Evolutionary conservation across 495 filamentous ascomycete genomes (phyloP), one percentile per base, ranked within the genome.

Genomic region (Neurospora sublineolata): DNA sequence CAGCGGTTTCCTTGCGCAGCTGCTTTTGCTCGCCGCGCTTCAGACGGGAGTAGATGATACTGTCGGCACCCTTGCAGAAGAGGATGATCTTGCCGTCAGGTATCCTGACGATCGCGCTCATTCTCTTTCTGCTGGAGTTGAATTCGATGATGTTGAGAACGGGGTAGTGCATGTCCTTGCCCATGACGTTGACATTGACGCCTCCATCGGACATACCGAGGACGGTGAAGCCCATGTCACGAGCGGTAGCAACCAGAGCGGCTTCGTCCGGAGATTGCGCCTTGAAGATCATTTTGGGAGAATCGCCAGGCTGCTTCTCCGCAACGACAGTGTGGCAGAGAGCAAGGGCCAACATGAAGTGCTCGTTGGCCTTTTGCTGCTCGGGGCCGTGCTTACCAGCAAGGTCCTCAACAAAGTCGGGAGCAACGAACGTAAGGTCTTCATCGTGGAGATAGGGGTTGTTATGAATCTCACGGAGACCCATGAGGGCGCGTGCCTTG

Each of bases 241-340:
- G 89, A 70, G 96, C 96, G 18, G 95, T 98, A 52, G 94, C 88
- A 8, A 97, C 96, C 27, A 99, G 83, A 37, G 96, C 96, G 37
- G 95, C 94, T 80, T 99, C 96, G 78, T 99, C 96, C 12, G 96
- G 96, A 41, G 94, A 97, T 76, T 99, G 96, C 4, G 96, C 96
- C 80, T 94, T 97, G 86, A 97, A 97, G 69, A 95, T 90, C 70
- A 98, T 93, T 79, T 86, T 91, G 5, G 95, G 94, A 20, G 92
- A 93, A 74, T 97, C 90, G 10, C 94, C 94, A 0, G 94, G 93
- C 16, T 90, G 88, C 72, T 90, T 89, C 75, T 99, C 96, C 18
- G 96, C 91, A 68, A 99, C 94, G 72, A 98, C 96, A 0, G 94
- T 95, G 76, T 99, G 96, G 77, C 96, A 99, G 60, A 99, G 87